Evolutionary conservation across 345 rosid species (phyloP), one percentile per base, ranked within the genome.

Genomic region (Draba incana): DNA sequence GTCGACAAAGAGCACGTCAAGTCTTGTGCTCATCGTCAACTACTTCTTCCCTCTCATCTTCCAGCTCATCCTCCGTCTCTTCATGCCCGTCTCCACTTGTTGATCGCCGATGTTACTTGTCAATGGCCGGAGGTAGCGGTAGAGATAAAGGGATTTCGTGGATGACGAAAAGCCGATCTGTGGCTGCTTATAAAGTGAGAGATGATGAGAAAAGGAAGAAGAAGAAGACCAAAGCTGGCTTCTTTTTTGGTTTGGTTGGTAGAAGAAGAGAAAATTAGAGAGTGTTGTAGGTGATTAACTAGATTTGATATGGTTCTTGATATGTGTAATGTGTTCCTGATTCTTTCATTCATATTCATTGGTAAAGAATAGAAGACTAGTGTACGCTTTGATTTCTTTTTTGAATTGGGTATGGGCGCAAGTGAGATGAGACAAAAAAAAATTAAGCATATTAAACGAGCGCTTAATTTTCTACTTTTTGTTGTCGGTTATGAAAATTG

Each of bases 61-160:
- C 46, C 13, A 43, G 54, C 10, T 71, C 76, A 28, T 75, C 78
- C 1, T 75, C 78, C 1, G 70, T 47, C 16, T 75, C 78, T 68
- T 75, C 78, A 30, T 75, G 74, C 35, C 78, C 74, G n/a, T 75
- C 78, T 55, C 78, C 78, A 38, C 24, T 46, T 46, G 16, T 68
- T 51, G 64, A 62, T 10, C 70, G 35, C 4, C 47, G 51, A 3
- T 7, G 61, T 16, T 50, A 57, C 47, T 65, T 72, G 47, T 7
- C 49, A 14, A 49, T 72, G 66, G 23, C 31, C 4, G 71, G 71
- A 50, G 66, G 61, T 2, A 72, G 70, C 8, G 46, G 71, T 4
- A 62, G 68, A 47, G 46, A n/a, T 2, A 75, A 55, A 28, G 62
- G 15, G 38, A n/a, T 9, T 46, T 75, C 52, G 12, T 75, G 78